Conservation (phyloP, 2,329 filamentous ascomycete species). For the Phaeosphaeriaceae sp. region DNA sequence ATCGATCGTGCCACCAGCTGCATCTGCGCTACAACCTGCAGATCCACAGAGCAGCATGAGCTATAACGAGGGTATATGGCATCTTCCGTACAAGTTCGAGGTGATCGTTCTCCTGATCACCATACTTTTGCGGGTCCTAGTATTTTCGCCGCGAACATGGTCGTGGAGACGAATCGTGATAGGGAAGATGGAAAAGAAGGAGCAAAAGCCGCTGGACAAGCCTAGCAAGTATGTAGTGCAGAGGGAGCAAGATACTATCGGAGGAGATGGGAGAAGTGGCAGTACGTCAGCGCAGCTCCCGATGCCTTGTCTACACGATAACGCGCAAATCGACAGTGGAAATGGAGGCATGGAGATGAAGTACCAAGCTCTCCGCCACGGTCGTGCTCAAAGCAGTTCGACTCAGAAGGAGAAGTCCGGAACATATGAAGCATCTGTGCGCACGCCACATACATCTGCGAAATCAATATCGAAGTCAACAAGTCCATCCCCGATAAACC, state of each 20-base stretch:
- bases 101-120: constrained; percentile 7
- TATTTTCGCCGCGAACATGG: constrained; percentile 24
- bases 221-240: constrained; percentile 21
- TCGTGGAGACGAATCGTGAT: not conserved
- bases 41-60: not conserved
- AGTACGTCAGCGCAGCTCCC: too few relatives aligned
- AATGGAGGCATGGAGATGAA: not conserved
- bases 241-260: too few relatives aligned
- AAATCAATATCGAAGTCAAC: not conserved
- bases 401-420: too few relatives aligned
- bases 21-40: not conserved
- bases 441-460: not conserved
- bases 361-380: not conserved
- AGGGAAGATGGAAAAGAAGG: not conserved
- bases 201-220: constrained; percentile 21
- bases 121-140: constrained; percentile 12
- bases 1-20: constrained; percentile 9
- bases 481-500: constrained; percentile 5
- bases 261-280: too few relatives aligned
- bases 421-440: too few relatives aligned
- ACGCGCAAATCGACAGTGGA: not conserved
- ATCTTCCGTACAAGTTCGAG: constrained; percentile 11
- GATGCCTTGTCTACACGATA: not conserved
- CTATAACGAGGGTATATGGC: constrained; percentile 7
- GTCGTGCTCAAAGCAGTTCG: too few relatives aligned